phyloP scores from a whole-genome alignment of 2,329 filamentous ascomycete genomes.

The Amylocarpus encephaloides region DNA sequence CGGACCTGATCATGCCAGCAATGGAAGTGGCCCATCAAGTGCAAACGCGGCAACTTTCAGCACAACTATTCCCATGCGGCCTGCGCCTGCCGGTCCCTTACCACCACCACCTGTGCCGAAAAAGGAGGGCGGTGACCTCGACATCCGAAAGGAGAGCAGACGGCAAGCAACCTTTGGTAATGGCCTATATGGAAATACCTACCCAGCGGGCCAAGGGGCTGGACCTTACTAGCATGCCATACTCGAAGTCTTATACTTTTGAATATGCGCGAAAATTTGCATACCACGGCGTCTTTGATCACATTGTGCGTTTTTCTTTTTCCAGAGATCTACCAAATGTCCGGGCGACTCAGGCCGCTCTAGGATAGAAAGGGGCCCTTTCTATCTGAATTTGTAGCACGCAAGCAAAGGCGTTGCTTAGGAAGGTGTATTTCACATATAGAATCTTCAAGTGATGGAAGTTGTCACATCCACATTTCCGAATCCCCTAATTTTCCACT shows the following conservation, averaged over 20 bases:
- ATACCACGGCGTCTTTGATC: conserved; percentile 13
- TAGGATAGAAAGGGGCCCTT: neutral
- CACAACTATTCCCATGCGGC: conserved; percentile 52
- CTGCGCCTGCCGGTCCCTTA: conserved; percentile 51
- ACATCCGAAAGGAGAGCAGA: conserved; percentile 45
- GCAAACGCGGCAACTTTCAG: conserved; percentile 45
- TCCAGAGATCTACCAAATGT: neutral
- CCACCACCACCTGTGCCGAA: conserved; percentile 48
- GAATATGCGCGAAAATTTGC: conserved; percentile 13
- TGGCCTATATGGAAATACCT: conserved; percentile 26
- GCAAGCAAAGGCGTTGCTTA: neutral
- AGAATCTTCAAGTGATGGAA: neutral
- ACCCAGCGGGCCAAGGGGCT: conserved; percentile 17
- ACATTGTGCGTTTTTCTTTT: neutral
- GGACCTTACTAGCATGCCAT: conserved; percentile 13
- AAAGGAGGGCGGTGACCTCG: conserved; percentile 40
- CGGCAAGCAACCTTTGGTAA: conserved; percentile 48
- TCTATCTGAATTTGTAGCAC: neutral
- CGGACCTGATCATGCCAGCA: conserved; percentile 31
- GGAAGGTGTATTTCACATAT: neutral
- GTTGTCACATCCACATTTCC: neutral
- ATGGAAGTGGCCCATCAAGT: conserved; percentile 35
- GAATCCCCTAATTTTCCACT: no score
- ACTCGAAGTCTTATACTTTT: conserved; percentile 1
- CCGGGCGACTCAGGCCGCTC: neutral